A percentile compares a stretch with the other conserved stretches of the same genome.
Conservation (phyloP, 306 rosid species). For the Benincasa hispida region DNA sequence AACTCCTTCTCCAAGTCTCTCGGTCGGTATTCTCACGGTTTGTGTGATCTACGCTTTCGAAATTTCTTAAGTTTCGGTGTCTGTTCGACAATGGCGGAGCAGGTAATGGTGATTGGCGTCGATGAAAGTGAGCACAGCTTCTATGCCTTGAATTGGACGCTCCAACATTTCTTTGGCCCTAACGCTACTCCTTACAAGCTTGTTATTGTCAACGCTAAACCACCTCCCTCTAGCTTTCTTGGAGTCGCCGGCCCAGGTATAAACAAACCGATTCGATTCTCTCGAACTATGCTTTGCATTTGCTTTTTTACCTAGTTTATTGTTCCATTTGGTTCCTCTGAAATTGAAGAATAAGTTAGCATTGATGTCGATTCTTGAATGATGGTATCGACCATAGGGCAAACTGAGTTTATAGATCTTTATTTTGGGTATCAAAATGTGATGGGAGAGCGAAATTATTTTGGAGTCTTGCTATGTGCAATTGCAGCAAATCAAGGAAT, state of each 20-base stretch:
- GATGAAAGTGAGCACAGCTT: conserved; percentile 28
- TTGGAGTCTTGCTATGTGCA: neutral
- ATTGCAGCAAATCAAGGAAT: neutral
- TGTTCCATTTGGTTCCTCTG: neutral
- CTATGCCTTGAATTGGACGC: conserved; percentile 28
- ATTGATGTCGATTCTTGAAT: neutral
- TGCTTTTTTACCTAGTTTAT: neutral
- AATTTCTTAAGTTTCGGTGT: neutral
- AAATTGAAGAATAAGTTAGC: neutral
- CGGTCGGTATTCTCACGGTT: neutral
- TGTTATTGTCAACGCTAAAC: conserved; percentile 18
- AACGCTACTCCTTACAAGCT: conserved; percentile 12
- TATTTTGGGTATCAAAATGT: neutral
- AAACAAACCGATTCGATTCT: neutral
- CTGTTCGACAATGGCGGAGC: conserved; percentile 19
- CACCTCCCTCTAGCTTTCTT: conserved; percentile 7
- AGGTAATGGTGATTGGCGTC: conserved; percentile 20
- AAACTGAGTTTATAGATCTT: neutral
- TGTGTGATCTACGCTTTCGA: neutral
- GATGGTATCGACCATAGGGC: neutral
- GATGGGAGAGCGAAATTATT: neutral
- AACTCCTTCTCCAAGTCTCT: too few species aligned
- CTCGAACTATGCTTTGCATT: neutral
- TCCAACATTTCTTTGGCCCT: conserved; percentile 18
- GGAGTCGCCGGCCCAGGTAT: conserved; percentile 17